Conservation (phyloP, 1,284 basidiomycete genomes). For the Exobasidium rhododendri region DNA sequence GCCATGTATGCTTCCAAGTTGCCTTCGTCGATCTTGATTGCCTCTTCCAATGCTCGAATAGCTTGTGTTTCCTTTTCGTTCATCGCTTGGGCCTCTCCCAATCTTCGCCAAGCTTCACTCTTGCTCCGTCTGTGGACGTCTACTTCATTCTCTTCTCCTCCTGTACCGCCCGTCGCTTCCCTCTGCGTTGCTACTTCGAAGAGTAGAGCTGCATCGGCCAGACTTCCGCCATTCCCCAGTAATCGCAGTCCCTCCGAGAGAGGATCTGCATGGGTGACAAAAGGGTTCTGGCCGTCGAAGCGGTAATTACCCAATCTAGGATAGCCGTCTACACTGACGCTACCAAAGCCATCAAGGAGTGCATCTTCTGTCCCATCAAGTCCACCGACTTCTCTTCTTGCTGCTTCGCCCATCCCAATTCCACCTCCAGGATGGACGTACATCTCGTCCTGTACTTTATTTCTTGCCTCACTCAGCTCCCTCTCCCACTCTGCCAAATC, state of each 20-base stretch:
- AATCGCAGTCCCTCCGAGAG: conserved; percentile 62
- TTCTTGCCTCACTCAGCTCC: conserved; percentile 59
- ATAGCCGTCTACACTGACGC: conserved; percentile 44
- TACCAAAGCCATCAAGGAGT: conserved; percentile 40
- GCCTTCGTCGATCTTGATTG: conserved; percentile 67
- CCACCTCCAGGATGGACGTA: conserved; percentile 49
- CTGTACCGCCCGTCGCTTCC: conserved; percentile 28
- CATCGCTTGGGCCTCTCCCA: conserved; percentile 92
- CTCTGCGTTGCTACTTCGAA: conserved; percentile 72
- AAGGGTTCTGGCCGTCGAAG: conserved; percentile 62
- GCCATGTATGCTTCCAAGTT: conserved; percentile 60
- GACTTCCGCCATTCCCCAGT: conserved; percentile 71
- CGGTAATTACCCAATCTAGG: conserved; percentile 47
- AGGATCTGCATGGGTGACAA: conserved; percentile 61
- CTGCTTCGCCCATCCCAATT: conserved; percentile 36
- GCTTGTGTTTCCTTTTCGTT: conserved; percentile 71
- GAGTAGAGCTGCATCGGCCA: conserved; percentile 77
- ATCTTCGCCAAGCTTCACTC: conserved; percentile 85
- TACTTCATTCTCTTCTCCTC: conserved; percentile 64
- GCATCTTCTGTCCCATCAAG: conserved; percentile 46
- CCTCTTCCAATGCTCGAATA: conserved; percentile 60
- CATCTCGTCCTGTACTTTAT: conserved; percentile 63
- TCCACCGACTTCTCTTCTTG: conserved; percentile 39
- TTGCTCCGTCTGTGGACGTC: conserved; percentile 44
- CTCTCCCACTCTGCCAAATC: conserved; percentile 69